Conservation (phyloP, 116 monocot genomes). For the Phalaenopsis hybrid region DNA sequence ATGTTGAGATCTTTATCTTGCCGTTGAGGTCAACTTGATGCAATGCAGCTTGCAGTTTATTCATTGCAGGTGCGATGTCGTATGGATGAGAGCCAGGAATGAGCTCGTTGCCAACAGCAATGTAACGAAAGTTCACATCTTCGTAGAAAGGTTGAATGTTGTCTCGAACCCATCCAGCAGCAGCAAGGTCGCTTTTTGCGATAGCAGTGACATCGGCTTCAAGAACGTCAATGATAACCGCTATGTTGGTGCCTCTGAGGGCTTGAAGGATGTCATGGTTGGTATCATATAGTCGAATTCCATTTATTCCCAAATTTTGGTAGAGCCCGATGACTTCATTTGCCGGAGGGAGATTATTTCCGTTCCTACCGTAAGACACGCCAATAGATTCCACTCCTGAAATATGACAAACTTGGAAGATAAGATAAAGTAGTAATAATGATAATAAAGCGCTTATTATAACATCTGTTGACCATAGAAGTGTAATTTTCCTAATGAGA, state of each 20-base stretch:
- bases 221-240: conserved; percentile 41
- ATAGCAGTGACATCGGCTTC: conserved; percentile 44
- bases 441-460: too few relatives aligned
- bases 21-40: conserved; percentile 10
- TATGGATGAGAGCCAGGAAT: conserved; percentile 38
- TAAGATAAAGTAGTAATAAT: too few relatives aligned
- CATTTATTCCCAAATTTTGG: conserved; percentile 28
- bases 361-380: conserved; percentile 47
- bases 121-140: conserved; percentile 44
- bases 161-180: conserved; percentile 58
- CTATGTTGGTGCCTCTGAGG: conserved; percentile 37
- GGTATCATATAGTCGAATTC: conserved; percentile 70
- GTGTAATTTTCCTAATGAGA: too few relatives aligned
- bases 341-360: conserved; percentile 50
- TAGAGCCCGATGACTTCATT: conserved; percentile 37
- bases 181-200: conserved; percentile 15
- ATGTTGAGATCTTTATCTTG: conserved; percentile 15
- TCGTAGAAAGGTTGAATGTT: conserved; percentile 29
- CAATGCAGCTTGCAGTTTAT: conserved; percentile 45
- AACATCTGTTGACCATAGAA: too few relatives aligned
- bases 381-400: conserved; percentile 16
- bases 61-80: conserved; percentile 63
- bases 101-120: conserved; percentile 74
- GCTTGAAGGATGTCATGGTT: conserved; percentile 33
- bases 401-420: too few relatives aligned